Evolutionary conservation across 768 basidiomycete genomes (phyloP), one percentile per base, ranked within the genome.

Genomic region (Leccinellum albellum): DNA sequence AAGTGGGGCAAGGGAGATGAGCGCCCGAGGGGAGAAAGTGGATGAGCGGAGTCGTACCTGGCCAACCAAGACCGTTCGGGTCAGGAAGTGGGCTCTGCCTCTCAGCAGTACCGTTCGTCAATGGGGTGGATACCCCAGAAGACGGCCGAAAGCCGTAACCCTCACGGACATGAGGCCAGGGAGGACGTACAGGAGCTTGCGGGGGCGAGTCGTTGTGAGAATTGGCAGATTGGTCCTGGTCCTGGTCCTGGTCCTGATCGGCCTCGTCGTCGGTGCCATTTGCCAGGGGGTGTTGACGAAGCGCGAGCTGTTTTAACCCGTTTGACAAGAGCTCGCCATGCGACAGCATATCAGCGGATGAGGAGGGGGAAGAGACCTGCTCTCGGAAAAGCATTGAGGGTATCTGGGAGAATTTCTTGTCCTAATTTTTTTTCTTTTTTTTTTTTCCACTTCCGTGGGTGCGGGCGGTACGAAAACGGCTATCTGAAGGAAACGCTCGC

Each of bases 21-120:
- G 55, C 49, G 58, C 31, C 24, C 55, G 61, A 56, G 54, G 10
- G 37, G n/a, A 12, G 51, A 32, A 29, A 33, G 28, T 49, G 50
- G 53, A 20, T 42, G 12, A 20, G 20, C n/a, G 50, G 50, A 56
- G 49, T 69, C 78, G 61, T 64, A 89, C 93, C 93, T 72, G 94
- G 94, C 94, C 94, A 96, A 7, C 94, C 94, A 9, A 97, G 81
- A 53, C 94, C 94, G 66, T 93, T 82, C 50, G 82, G 73, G 72
- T 78, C 78, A 47, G 77, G 73, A 48, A 79, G 64, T 61, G 78
- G 73, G 68, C 71, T 73, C 28, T 50, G 62, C 7, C 61, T 57
- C 50, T 67, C 66, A 51, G 57, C 66, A 52, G 58, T 46, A 48
- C 24, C 62, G 57, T 69, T 69, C 6, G 70, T 73, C 20, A 78